Conservation (phyloP, 495 filamentous ascomycete species). For the Arthonia radiata region DNA sequence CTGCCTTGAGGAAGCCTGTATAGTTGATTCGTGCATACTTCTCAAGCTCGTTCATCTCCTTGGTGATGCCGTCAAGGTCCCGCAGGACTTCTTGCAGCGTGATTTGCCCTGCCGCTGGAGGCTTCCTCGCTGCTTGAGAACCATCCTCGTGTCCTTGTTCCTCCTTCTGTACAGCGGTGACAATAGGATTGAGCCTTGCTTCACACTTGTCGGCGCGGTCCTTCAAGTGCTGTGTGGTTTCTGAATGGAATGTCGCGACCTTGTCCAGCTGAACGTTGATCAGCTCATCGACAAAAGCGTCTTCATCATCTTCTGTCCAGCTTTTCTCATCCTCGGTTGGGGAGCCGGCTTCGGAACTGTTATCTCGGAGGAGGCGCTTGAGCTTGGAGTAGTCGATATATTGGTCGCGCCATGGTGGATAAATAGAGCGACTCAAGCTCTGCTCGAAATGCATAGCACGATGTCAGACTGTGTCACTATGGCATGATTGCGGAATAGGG, state of each 20-base stretch:
- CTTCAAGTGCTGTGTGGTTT: conserved; percentile 44
- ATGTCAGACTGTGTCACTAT: no score
- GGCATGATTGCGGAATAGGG: no score
- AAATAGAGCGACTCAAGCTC: conserved; percentile 53
- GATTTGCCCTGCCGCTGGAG: conserved; percentile 8
- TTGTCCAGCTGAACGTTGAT: conserved; percentile 89
- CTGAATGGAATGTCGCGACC: conserved; percentile 68
- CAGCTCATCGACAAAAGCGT: conserved; percentile 76
- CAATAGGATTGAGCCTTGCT: conserved; percentile 27
- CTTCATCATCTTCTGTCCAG: conserved; percentile 95
- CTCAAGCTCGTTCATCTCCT: conserved; percentile 77
- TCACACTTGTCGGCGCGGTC: conserved; percentile 37
- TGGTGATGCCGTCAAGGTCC: conserved; percentile 67
- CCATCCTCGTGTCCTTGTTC: conserved; percentile 10
- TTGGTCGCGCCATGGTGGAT: conserved; percentile 71
- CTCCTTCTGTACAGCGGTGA: conserved; percentile 5
- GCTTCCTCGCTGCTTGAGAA: conserved; percentile 12
- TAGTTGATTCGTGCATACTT: conserved; percentile 94
- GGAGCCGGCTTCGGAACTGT: conserved; percentile 26
- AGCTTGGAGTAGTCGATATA: conserved; percentile 93
- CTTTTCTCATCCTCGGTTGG: conserved; percentile 16
- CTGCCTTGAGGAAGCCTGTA: conserved; percentile 90
- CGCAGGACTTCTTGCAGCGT: conserved; percentile 37
- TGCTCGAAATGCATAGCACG: conserved; percentile 87
- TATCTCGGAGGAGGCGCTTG: conserved; percentile 66